Base-by-base conservation (phyloP, 208 protist genomes). In the Wallacemonas sp. region DNA sequence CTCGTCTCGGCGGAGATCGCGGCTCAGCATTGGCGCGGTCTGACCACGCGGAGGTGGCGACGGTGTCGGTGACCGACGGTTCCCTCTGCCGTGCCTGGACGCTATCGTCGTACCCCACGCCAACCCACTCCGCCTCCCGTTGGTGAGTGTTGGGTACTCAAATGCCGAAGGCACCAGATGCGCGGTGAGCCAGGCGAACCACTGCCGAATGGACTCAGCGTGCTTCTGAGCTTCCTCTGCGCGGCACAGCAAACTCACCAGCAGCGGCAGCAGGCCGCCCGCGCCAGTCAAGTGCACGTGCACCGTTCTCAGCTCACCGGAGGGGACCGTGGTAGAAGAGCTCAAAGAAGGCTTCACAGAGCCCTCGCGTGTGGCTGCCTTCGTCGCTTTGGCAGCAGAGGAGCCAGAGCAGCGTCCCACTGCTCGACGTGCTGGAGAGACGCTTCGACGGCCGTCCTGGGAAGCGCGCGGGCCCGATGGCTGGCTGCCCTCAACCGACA, bases 1-100 rank as follows among this genome's bases (percentile, higher is more conserved):
- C 65, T 95, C 89, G 12, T 75, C 68, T 2, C 89, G 89, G 22
- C 68, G 79, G 5, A 92, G 64, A 60, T 88, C 73, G 27, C 89
- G 76, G 17, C 74, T 77, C 19, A 95, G 67, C 13, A 87, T 66
- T 1, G 83, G 77, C 42, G 73, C 67, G 19, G 76, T 62, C 37
- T 22, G 24, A 17, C 48, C 45, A 19, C 45, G 60, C 27, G 13
- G 39, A 26, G 54, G 30, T 34, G 37, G 30, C 22, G 52, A 17
- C n/a, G 41, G 34, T 6, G 48, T 32, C 26, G 62, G 36, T 36
- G 37, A 29, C 48, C 26, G 17, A 24, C 33, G 44, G 29, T 5
- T 19, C 3, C 39, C 8, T 38, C 17, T 52, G 64, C 34, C 44
- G 54, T 13, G 13, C 22, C 21, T 38, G 26, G n/a, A 48, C 36